Base-by-base conservation (phyloP, 768 basidiomycete species). In the Gyrodon lividus region DNA sequence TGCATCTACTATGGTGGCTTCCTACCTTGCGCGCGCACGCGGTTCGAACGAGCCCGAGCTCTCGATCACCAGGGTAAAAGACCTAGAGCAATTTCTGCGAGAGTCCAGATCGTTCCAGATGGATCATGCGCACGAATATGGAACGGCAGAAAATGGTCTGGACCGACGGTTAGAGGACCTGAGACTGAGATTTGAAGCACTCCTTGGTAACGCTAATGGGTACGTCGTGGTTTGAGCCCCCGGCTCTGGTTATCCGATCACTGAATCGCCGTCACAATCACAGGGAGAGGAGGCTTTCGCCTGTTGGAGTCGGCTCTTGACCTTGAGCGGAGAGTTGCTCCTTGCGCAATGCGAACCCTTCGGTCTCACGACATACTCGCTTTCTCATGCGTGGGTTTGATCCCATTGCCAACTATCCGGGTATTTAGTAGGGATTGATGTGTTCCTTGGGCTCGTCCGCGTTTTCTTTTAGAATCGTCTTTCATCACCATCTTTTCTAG, bases 11-110 rank as follows among this genome's bases (percentile, higher is more conserved):
- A 19, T 89, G 19, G 77, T 84, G 12, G 86, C 87, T 16, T 84
- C 86, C 2, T 89, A 85, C 64, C 74, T 90, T 22, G 88, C 87
- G 3, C 80, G 83, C 9, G 75, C 79, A 22, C 80, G 86, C 22
- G 85, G 86, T 10, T 82, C 85, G 0, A 79, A 79, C 33, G 87
- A 89, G 57, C 88, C 88, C 2, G 84, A 89, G 54, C 44, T 76
- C n/a, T 86, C 84, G 1, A 72, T 75, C 26, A 63, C 70, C 3
- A 77, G 80, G 12, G 73, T 73, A 3, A 81, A 83, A 54, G 83
- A 84, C 51, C 72, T 89, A 1, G 82, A 87, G 20, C 77, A 82
- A 19, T 90, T 82, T 57, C 69, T 89, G 22, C 82, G 87, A 24
- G 83, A 87, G 55, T 74, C 75, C 35, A 61, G 75, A 40, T 78